Evolutionary conservation across 768 basidiomycete genomes (phyloP).

Genomic region (Naganishia randhawae): DNA sequence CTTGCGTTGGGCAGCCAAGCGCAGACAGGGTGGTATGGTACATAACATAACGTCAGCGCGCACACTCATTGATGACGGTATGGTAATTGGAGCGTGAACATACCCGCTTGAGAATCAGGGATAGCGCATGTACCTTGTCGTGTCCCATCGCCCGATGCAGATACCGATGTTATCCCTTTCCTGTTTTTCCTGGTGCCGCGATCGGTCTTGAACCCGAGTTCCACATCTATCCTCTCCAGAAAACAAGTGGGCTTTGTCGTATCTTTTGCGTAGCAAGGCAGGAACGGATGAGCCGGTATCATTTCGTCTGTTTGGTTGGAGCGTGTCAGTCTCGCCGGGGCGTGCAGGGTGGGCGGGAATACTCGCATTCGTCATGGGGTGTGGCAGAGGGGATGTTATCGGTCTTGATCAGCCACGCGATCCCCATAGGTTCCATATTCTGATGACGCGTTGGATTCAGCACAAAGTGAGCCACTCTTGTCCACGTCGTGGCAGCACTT

Average conservation of each 20-base stretch:
- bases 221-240: slow-evolving; percentile 7
- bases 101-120: neutral
- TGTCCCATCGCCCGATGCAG: neutral
- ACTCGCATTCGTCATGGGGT: neutral
- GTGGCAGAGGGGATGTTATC: too few species aligned
- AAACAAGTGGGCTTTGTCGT: slow-evolving; percentile 13
- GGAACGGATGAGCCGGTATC: neutral
- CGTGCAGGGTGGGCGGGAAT: neutral
- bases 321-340: neutral
- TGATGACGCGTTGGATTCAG: neutral
- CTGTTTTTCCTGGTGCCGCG: neutral
- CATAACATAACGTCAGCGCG: too few species aligned
- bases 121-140: neutral
- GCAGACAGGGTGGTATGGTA: too few species aligned
- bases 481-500: neutral
- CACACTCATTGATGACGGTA: too few species aligned
- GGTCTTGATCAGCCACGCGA: neutral
- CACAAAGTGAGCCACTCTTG: neutral
- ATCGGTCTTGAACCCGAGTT: neutral
- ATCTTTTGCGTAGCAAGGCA: slow-evolving; percentile 6
- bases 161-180: neutral
- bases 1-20: too few species aligned
- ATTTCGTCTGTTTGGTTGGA: neutral
- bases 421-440: neutral
- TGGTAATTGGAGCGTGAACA: neutral